Base-by-base conservation (phyloP, 805 yeast species). In the Aciculoconidium aculeatum region DNA sequence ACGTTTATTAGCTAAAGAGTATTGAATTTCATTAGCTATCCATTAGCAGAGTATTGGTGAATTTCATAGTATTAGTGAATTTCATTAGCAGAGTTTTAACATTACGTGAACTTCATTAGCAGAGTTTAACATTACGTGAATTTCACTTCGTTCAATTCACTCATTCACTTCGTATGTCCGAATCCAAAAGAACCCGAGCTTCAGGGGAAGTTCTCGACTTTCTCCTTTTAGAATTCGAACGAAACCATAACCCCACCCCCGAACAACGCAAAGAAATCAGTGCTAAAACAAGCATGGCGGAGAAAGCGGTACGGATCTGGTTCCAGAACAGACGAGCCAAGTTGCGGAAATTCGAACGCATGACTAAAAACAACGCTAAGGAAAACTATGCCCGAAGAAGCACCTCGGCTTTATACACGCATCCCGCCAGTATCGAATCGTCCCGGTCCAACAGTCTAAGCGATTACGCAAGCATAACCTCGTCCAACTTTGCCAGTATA, bases 301-400 rank as follows among this genome's bases (percentile, higher is more conserved):
- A 87, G 44, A 72, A 92, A 38, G 84, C 88, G 9, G 95, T 87
- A 2, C 68, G 95, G 32, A 87, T 87, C 23, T 87, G 96, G 96
- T 87, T 85, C 47, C 96, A 87, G 53, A 86, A 86, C 51, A 64
- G 88, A 44, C 61, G 96, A 39, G 92, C 92, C 12, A 83, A 82
- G 50, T 67, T 76, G 24, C 67, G 87, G 45, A 81, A 81, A 53
- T 54, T 72, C 45, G 82, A 77, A 42, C 67, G 77, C 34, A 55
- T 68, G 51, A 28, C 30, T 11, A 30, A 30, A 2, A 30, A 25
- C 17, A 17, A 21, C 9, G 27, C 20, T 12, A 17, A 14, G 15
- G 26, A 17, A 11, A 14, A n/a, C n/a, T n/a, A n/a, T n/a, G n/a
- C n/a, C n/a, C n/a, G n/a, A n/a, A n/a, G n/a, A n/a, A n/a, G n/a